Evolutionary conservation across 2,329 filamentous ascomycete genomes (phyloP).

Genomic region (Pseudocercospora ulei): DNA sequence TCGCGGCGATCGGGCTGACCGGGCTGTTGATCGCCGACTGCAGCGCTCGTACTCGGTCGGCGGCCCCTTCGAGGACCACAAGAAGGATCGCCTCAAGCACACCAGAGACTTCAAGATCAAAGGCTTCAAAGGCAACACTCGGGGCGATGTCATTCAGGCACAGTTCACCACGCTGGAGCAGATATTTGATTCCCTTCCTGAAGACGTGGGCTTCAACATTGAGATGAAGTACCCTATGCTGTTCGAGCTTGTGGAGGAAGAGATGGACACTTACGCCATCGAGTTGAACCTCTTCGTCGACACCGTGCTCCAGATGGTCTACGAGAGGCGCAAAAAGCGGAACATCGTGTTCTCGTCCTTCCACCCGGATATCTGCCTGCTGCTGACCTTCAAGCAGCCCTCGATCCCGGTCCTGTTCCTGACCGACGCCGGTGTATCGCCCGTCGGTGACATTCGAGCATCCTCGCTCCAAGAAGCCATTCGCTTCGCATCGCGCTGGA

Average conservation of each 20-base stretch:
- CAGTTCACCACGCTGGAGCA: constrained; percentile 93
- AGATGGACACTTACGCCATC: constrained; percentile 93
- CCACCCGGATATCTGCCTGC: constrained; percentile 91
- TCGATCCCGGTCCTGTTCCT: constrained; percentile 93
- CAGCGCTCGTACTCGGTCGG: constrained; percentile 53
- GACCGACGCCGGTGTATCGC: constrained; percentile 71
- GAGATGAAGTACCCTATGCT: constrained; percentile 99
- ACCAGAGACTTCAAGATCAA: constrained; percentile 90
- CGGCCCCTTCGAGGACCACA: constrained; percentile 31
- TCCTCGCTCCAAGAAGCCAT: constrained; percentile 91
- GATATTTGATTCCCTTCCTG: constrained; percentile 74
- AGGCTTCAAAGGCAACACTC: constrained; percentile 89
- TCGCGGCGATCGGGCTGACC: constrained; percentile 8
- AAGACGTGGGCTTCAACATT: constrained; percentile 88
- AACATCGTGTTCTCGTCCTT: constrained; percentile 96
- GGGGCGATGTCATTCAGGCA: constrained; percentile 88
- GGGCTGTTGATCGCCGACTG: constrained; percentile 24
- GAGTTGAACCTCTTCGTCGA: constrained; percentile 96
- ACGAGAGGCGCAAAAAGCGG: constrained; percentile 69
- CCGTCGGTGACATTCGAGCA: constrained; percentile 80
- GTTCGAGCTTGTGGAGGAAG: constrained; percentile 84
- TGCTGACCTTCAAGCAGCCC: constrained; percentile 92
- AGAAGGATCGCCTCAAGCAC: constrained; percentile 80
- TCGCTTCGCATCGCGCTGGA: constrained; percentile 89
- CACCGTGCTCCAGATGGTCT: constrained; percentile 80